phyloP scores from a whole-genome alignment of 2,329 filamentous ascomycete genomes.

The Neurospora sp. region DNA sequence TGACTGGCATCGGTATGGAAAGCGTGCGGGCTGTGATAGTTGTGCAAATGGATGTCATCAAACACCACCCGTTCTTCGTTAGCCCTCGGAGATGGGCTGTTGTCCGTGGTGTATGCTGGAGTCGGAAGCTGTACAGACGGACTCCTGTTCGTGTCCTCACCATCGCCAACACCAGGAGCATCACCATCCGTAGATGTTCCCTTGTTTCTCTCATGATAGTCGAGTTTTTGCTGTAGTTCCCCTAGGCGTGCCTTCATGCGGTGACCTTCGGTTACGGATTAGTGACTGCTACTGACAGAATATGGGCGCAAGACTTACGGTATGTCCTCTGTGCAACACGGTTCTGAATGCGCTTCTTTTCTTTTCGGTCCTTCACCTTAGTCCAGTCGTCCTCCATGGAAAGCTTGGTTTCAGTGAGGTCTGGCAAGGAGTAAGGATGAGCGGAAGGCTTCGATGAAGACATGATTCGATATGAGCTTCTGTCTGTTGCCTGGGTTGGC shows the following conservation, averaged over 20 bases:
- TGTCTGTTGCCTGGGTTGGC: neutral
- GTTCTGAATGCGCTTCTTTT: neutral
- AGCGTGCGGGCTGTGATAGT: neutral
- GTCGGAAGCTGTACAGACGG: neutral
- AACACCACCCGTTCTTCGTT: neutral
- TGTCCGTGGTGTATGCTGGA: neutral
- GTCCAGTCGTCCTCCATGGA: neutral
- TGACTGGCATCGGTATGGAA: neutral
- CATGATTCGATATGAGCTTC: neutral
- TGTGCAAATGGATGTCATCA: neutral
- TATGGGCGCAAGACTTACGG: neutral
- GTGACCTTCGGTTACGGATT: neutral
- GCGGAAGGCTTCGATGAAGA: neutral
- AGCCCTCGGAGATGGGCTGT: neutral
- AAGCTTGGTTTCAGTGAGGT: neutral
- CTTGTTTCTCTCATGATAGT: neutral
- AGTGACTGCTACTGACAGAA: neutral
- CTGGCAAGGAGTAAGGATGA: neutral
- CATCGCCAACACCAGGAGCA: neutral
- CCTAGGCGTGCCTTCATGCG: neutral
- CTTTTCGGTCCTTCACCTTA: neutral
- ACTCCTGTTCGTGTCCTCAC: neutral
- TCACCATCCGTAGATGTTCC: neutral
- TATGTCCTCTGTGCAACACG: neutral
- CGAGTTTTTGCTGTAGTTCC: neutral